These are phyloP conservation scores for Ascochyta fabae DNA, from an alignment of 2,329 filamentous ascomycete species.

Conservation along the genomic window DNA sequence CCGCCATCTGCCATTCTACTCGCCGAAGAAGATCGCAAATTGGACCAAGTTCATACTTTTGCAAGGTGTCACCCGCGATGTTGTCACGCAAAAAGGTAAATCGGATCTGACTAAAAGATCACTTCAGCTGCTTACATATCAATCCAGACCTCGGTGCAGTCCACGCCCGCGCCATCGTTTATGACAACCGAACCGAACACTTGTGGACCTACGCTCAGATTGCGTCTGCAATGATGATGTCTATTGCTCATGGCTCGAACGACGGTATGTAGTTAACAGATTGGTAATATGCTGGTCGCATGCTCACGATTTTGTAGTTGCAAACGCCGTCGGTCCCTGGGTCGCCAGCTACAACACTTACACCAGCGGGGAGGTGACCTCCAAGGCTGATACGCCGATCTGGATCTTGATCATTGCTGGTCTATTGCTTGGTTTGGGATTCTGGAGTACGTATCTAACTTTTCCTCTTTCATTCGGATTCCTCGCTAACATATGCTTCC, in stretches of 20 bases:
- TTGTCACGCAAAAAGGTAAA: conserved; percentile 49
- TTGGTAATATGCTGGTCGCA: too few species aligned
- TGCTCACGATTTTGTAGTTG: conserved; percentile 46
- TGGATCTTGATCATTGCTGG: conserved; percentile 67
- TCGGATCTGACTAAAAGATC: fast-evolving
- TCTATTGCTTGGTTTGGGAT: conserved; percentile 60
- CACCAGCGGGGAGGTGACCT: conserved; percentile 55
- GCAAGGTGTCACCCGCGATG: conserved; percentile 51
- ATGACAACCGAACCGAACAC: conserved; percentile 57
- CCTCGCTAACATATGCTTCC: background rate
- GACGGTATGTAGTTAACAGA: conserved; percentile 49
- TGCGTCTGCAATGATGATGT: conserved; percentile 71
- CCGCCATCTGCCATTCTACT: conserved; percentile 36
- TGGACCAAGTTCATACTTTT: conserved; percentile 55
- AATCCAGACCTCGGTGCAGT: conserved; percentile 40
- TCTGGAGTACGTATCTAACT: conserved; percentile 63
- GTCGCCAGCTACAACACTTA: conserved; percentile 69
- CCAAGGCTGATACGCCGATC: conserved; percentile 60
- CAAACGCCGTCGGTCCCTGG: conserved; percentile 62
- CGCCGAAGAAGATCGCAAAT: conserved; percentile 43
- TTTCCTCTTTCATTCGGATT: conserved; percentile 25
- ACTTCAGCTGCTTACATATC: background rate
- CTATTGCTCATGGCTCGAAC: conserved; percentile 75
- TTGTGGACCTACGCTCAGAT: conserved; percentile 53
- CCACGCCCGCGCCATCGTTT: conserved; percentile 51